Evolutionary conservation across 1,284 basidiomycete species (phyloP).

Genomic region (Leucoagaricus sp.): DNA sequence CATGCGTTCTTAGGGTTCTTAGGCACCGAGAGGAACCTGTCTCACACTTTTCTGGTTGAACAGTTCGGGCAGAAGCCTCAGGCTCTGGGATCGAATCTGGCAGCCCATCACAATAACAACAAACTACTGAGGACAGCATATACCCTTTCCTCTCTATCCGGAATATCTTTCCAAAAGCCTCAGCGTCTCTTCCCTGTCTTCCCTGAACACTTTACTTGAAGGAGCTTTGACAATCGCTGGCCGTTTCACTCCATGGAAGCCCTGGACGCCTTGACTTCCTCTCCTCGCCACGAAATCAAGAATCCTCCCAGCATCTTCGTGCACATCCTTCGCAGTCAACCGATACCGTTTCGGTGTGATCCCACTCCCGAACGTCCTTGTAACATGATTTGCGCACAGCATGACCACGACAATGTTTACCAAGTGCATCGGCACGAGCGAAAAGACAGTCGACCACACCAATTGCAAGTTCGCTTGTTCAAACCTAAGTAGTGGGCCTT

Average conservation of each 20-base stretch:
- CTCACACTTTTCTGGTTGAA: too few relatives aligned
- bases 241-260: neutral
- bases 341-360: constrained; percentile 71
- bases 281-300: neutral
- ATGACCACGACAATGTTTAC: constrained; percentile 54
- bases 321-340: constrained; percentile 59
- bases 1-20: too few relatives aligned
- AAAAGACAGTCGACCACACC: constrained; percentile 60
- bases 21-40: too few relatives aligned
- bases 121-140: too few relatives aligned
- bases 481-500: constrained; percentile 53
- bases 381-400: constrained; percentile 69
- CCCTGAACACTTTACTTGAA: neutral
- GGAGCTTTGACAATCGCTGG: neutral
- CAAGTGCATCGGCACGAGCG: constrained; percentile 58
- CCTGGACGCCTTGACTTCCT: neutral
- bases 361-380: constrained; percentile 72
- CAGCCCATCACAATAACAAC: too few relatives aligned
- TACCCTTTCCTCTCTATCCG: neutral
- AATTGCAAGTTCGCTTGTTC: constrained; percentile 49
- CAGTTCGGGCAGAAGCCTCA: too few relatives aligned
- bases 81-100: too few relatives aligned
- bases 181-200: neutral
- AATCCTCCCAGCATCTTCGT: constrained; percentile 22
- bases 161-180: constrained; percentile 1